Base-by-base conservation (phyloP, 176 grass and related monocot genomes). In the Lolium rigidum region DNA sequence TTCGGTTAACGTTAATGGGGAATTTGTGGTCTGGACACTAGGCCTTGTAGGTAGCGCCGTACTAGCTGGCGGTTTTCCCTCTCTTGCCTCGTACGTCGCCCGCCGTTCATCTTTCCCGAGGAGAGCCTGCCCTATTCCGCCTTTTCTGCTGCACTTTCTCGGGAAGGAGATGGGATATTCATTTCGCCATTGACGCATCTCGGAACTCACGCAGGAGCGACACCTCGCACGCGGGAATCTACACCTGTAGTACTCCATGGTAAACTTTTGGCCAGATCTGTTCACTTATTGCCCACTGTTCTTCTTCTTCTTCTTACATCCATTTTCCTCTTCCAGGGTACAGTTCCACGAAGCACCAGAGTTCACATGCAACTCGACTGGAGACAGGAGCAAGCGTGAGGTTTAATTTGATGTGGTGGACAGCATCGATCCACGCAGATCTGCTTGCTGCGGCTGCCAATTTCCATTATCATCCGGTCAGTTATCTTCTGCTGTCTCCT, bases 81-180 rank as follows among this genome's bases (percentile, higher is more conserved):
- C 66, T 11, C 49, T 54, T 24, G 13, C 50, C 44, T 90, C 78
- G 77, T 85, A 81, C 82, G 49, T 50, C 18, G 52, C n/a, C 75
- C 37, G 57, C 58, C 28, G 76, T 80, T 91, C 81, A 87, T 87
- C 89, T 87, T 87, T 91, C 83, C 81, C 85, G 60, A 91, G 69
- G 85, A 35, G 4, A 82, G n/a, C 49, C 59, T 69, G 51, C 67
- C 50, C 66, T 85, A 87, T 38, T 21, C 64, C 46, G 63, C 31
- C 58, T 75, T 75, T 87, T 87, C 71, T 75, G 35, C 31, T 61
- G 9, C 16, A 60, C 35, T 64, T 90, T 84, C 60, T 84, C 28
- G 81, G 85, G 67, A 87, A 66, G 67, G 80, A 80, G 16, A 81
- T 68, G 59, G 59, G 14, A n/a, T 62, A 76, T 75, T 80, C 87